A percentile compares a stretch with the other conserved stretches of the same genome.
Conservation (phyloP, 2,329 filamentous ascomycete species). For the Colletotrichum viniferum region DNA sequence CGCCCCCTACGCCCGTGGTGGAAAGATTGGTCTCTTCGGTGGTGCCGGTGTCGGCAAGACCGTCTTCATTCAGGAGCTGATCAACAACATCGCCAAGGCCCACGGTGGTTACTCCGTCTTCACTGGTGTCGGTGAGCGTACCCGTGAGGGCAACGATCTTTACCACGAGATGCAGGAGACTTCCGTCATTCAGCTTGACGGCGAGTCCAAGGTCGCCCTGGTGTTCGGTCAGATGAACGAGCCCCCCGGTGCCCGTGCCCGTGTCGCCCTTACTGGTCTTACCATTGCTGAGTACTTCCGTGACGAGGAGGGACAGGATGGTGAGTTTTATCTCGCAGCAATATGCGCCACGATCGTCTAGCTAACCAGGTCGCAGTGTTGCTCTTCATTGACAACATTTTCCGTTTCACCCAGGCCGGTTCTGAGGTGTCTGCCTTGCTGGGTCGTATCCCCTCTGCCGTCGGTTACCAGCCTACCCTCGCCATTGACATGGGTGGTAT, state of each 20-base stretch:
- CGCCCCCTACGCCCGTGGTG: constrained; percentile 99
- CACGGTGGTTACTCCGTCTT: constrained; percentile 99
- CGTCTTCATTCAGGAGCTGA: constrained; percentile 99
- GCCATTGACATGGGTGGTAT: constrained; percentile 99
- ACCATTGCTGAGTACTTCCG: constrained; percentile 86
- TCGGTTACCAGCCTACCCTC: constrained; percentile 99
- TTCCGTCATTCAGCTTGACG: constrained; percentile 98
- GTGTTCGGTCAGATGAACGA: constrained; percentile 99
- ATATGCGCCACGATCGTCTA: background rate
- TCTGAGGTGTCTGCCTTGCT: constrained; percentile 99
- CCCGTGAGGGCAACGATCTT: constrained; percentile 99
- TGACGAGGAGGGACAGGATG: constrained; percentile 81
- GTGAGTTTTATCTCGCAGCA: constrained; percentile 47
- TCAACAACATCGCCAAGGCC: constrained; percentile 99
- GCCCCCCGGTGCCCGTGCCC: constrained; percentile 98
- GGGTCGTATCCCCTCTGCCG: constrained; percentile 99
- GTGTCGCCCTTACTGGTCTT: constrained; percentile 95
- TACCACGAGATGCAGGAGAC: constrained; percentile 99
- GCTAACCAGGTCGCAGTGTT: constrained; percentile 65
- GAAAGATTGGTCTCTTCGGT: constrained; percentile 99
- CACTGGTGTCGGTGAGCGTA: constrained; percentile 99
- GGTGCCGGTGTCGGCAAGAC: constrained; percentile 99
- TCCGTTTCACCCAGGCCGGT: constrained; percentile 99
- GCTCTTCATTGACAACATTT: constrained; percentile 99
- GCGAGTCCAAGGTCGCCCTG: constrained; percentile 98